These are phyloP conservation scores for Yamadazyma atlantica DNA, from an alignment of 1,139 yeast genomes.

Conservation along the genomic window DNA sequence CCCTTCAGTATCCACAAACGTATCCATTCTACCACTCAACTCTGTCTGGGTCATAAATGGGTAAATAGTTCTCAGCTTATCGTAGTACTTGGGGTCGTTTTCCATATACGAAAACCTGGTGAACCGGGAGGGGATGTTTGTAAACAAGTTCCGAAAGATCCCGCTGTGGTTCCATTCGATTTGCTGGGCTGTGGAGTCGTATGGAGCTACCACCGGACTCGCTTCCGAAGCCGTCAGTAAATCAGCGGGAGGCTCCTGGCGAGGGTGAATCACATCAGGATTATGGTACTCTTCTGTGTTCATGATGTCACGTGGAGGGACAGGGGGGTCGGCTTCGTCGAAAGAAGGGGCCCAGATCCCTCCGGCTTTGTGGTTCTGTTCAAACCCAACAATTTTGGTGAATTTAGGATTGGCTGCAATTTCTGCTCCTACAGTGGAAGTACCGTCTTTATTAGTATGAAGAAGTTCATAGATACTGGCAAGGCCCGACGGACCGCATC, in stretches of 20 bases:
- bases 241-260: conserved; percentile 17
- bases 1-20: conserved; percentile 28
- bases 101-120: conserved; percentile 43
- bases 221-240: conserved; percentile 15
- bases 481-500: conserved; percentile 40
- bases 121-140: conserved; percentile 46
- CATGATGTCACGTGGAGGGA: conserved; percentile 30
- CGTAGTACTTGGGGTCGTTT: conserved; percentile 24
- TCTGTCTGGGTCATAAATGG: conserved; percentile 45
- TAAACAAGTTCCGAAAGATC: conserved; percentile 42
- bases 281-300: conserved; percentile 27
- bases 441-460: conserved; percentile 33
- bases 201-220: conserved; percentile 17
- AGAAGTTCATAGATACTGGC: conserved; percentile 36
- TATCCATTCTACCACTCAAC: conserved; percentile 28
- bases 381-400: conserved; percentile 31
- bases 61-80: conserved; percentile 25
- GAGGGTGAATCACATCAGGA: conserved; percentile 28
- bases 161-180: conserved; percentile 44
- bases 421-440: conserved; percentile 24
- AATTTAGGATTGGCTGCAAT: conserved; percentile 21
- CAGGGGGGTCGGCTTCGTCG: conserved; percentile 23
- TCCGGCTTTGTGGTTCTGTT: conserved; percentile 32
- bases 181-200: conserved; percentile 15
- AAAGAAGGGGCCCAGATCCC: conserved; percentile 35